phyloP scores from a whole-genome alignment of 2,329 filamentous ascomycete species.

The Fusarium verrucosum region DNA sequence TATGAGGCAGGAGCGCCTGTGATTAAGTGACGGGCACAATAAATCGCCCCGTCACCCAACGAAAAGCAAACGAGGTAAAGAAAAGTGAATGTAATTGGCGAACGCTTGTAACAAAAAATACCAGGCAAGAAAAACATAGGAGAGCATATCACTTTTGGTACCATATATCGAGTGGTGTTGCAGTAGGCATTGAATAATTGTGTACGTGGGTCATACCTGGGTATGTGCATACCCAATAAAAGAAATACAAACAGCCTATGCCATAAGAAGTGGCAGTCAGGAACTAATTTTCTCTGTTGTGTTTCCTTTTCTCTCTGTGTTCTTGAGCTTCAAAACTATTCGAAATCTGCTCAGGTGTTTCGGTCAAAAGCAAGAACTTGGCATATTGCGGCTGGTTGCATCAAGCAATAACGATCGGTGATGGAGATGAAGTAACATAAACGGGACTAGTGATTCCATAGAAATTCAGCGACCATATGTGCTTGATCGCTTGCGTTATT shows the following conservation, averaged over 20 bases:
- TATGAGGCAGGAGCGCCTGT: background rate
- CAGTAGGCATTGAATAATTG: no score
- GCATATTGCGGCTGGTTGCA: background rate
- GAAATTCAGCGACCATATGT: background rate
- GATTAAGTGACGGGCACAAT: background rate
- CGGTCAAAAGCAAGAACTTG: background rate
- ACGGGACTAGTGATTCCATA: background rate
- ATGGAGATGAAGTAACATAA: no score
- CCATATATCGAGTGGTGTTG: no score
- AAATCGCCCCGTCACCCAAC: background rate
- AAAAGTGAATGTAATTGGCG: no score
- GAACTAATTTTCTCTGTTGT: rapidly evolving
- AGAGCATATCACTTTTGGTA: no score
- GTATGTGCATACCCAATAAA: background rate
- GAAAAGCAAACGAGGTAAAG: background rate
- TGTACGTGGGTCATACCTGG: no score
- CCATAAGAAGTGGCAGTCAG: background rate
- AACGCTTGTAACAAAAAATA: no score
- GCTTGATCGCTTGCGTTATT: background rate
- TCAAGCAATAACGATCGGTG: background rate
- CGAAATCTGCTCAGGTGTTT: background rate
- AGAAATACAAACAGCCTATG: background rate
- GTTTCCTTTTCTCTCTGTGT: background rate
- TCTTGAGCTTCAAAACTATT: no score
- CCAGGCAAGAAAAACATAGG: background rate